Conservation (phyloP, 106 monocot genomes). For the Alisma plantagoaquatica region DNA sequence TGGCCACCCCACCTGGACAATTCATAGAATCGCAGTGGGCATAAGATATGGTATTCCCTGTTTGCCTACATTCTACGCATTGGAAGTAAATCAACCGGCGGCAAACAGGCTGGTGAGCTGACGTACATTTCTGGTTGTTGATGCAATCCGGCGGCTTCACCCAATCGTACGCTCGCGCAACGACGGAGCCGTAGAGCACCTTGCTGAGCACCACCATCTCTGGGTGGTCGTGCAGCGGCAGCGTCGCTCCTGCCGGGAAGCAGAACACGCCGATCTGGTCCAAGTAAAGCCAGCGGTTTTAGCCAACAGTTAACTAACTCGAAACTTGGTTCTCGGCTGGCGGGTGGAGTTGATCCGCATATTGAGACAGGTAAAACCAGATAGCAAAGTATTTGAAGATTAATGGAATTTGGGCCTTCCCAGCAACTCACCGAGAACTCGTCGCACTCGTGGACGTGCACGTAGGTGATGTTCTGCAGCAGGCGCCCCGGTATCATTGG, state of each 20-base stretch:
- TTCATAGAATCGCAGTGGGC: too few relatives aligned
- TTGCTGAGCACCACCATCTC: conserved; percentile 44
- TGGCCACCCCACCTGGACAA: conserved; percentile 26
- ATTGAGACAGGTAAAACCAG: too few relatives aligned
- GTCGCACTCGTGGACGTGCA: conserved; percentile 42
- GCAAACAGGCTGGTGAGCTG: too few relatives aligned
- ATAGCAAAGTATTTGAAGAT: too few relatives aligned
- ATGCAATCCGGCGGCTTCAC: conserved; percentile 8
- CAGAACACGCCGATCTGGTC: conserved; percentile 46
- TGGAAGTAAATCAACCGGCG: too few relatives aligned
- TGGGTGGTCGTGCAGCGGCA: conserved; percentile 48
- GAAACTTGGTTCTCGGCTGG: too few relatives aligned
- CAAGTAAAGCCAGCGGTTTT: too few relatives aligned
- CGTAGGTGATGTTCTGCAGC: conserved; percentile 25
- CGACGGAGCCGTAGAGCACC: conserved; percentile 33
- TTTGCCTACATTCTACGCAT: too few relatives aligned
- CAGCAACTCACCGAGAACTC: conserved; percentile 45
- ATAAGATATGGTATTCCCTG: too few relatives aligned
- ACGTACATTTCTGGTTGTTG: conserved; percentile 1
- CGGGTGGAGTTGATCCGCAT: too few relatives aligned
- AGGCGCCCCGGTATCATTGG: conserved; percentile 7
- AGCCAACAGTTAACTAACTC: too few relatives aligned
- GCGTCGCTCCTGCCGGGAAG: conserved; percentile 24
- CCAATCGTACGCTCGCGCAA: conserved; percentile 39
- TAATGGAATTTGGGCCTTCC: too few relatives aligned